Percentiles rank a stretch among this genome's conserved stretches.
These are phyloP conservation scores for Pouteria campechiana DNA, from an alignment of 179 eudicot genomes.

Conservation along the genomic window DNA sequence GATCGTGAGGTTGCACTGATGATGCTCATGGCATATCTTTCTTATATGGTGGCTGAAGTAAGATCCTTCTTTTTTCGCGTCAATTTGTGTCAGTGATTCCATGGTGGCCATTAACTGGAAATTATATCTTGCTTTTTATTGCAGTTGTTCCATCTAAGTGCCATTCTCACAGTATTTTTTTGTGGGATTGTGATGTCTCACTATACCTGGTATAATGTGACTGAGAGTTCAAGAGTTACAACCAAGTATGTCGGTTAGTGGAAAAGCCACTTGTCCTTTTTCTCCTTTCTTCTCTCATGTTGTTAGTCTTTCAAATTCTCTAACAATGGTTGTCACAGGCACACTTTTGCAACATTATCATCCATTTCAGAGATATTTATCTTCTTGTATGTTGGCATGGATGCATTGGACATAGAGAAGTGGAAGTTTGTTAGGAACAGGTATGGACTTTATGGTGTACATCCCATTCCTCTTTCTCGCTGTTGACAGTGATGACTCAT, in stretches of 20 bases:
- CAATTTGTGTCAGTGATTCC: not conserved
- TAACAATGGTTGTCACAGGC: constrained; percentile 37
- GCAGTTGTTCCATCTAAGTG: constrained; percentile 81
- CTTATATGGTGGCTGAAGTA: constrained; percentile 97
- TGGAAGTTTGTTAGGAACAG: constrained; percentile 68
- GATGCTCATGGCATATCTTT: constrained; percentile 97
- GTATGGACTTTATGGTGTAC: no score
- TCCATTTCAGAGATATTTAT: constrained; percentile 80
- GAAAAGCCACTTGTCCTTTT: no score
- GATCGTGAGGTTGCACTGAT: constrained; percentile 97
- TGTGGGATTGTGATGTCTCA: constrained; percentile 99
- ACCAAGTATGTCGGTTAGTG: constrained; percentile 67
- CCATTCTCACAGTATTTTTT: constrained; percentile 90
- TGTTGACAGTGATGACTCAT: no score
- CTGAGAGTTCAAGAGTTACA: constrained; percentile 77
- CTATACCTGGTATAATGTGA: constrained; percentile 91
- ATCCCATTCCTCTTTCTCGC: no score
- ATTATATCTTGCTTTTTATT: constrained; percentile 8
- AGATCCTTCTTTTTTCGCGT: constrained; percentile 9
- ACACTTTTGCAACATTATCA: constrained; percentile 83
- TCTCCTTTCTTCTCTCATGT: not conserved
- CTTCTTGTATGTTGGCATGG: constrained; percentile 97
- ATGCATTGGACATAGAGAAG: constrained; percentile 89
- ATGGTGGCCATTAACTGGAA: not conserved
- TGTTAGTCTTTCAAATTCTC: not conserved